A percentile compares a stretch with the other conserved stretches of the same genome.
Evolutionary conservation across 176 grass and related monocot species (phyloP).

Genomic region (Oryza meyeriana): DNA sequence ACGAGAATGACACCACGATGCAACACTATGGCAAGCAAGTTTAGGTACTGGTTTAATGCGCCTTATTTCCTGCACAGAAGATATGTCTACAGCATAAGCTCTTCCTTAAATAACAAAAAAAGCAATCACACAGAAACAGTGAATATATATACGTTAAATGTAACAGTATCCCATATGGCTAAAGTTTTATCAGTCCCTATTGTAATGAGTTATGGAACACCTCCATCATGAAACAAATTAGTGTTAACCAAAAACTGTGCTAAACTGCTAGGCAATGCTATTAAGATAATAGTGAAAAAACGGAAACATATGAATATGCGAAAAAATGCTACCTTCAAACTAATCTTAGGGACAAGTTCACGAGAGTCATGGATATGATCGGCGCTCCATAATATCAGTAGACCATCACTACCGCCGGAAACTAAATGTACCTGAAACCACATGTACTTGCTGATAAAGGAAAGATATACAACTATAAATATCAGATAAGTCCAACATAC

Average conservation of each 20-base stretch:
- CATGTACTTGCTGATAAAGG: conserved; percentile 17
- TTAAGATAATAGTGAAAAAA: conserved; percentile 4
- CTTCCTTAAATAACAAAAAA: conserved; percentile 24
- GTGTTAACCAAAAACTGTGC: conserved; percentile 10
- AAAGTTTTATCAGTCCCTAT: conserved; percentile 98
- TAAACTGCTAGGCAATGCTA: conserved; percentile 6
- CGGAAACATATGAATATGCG: not conserved
- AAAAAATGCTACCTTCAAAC: conserved; percentile 69
- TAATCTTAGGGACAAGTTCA: conserved; percentile 96
- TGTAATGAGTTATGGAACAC: conserved; percentile 97
- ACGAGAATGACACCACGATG: conserved; percentile 98
- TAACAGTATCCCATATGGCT: conserved; percentile 97
- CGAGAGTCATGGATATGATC: conserved; percentile 92
- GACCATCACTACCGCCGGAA: conserved; percentile 94
- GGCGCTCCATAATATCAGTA: conserved; percentile 95
- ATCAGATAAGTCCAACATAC: conserved; percentile 18
- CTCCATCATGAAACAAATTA: conserved; percentile 70
- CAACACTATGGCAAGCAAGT: conserved; percentile 97
- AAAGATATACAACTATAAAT: conserved; percentile 22
- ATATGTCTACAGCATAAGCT: conserved; percentile 3
- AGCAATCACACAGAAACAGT: conserved; percentile 1
- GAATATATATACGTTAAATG: conserved; percentile 74
- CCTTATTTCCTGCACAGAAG: conserved; percentile 79
- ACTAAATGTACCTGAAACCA: conserved; percentile 81
- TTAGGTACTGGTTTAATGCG: conserved; percentile 96